Evolutionary conservation across 2,329 filamentous ascomycete species (phyloP), one percentile per base, ranked within the genome.

Genomic region (Niveomyces coronatus): DNA sequence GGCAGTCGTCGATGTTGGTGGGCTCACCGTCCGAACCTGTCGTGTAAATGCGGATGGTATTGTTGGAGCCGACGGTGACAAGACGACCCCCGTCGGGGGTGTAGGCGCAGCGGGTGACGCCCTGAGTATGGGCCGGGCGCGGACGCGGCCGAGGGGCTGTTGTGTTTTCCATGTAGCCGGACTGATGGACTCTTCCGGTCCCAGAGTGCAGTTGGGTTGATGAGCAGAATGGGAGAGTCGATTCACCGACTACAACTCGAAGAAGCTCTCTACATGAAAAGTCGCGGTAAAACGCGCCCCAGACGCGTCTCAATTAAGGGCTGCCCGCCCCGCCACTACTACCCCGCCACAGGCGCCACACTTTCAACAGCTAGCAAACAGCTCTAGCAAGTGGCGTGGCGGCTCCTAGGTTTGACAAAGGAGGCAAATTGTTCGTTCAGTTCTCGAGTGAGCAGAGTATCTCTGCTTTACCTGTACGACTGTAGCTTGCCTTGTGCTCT

Each of bases 21-120:
- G 93, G 91, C 57, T 98, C 91, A 50, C 87, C 88, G 63, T 94
- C 84, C 27, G 83, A 91, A 43, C 85, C 86, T 11, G 88, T 91
- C 48, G 82, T 85, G 66, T 94, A 98, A 35, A 96, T 76, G 35
- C 93, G 84, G 52, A 94, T 87, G 7, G 85, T 86, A 53, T 93
- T 93, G 64, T 96, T 94, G 42, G 85, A 82, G 46, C 91, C 91
- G 44, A 87, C 88, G 9, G 91, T 96, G 47, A 96, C 77, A 41
- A 98, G 71, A 51, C 83, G 85, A 49, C 73, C 74, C 45, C 93
- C 91, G 58, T 94, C 80, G 6, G 86, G 85, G 1, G 88, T 95
- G 62, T 96, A 96, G 46, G 83, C 76, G 48, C 93, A 79, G 50
- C 79, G 87, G 3, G 93, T 96, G 41, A 79, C 76, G 46, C 93